These are phyloP conservation scores for Candida pini DNA, from an alignment of 805 yeast genomes.

Conservation along the genomic window DNA sequence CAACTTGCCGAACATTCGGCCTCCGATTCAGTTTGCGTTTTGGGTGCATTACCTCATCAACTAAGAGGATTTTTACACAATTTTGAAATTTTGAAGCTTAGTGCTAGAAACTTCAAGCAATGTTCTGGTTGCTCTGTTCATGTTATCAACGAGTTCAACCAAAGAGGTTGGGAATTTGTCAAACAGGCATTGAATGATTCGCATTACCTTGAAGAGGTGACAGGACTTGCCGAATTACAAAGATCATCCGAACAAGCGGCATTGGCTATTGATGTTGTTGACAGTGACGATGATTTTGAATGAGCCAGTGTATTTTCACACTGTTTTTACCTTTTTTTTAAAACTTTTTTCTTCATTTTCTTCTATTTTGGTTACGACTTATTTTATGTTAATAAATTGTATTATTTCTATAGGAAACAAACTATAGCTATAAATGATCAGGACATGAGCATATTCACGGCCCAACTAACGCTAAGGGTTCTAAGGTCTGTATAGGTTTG, in stretches of 20 bases:
- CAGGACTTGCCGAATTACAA: slow-evolving; percentile 76
- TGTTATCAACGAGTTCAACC: slow-evolving; percentile 47
- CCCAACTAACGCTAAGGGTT: slow-evolving; percentile 86
- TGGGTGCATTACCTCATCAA: slow-evolving; percentile 86
- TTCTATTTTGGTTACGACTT: neutral
- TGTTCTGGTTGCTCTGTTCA: slow-evolving; percentile 83
- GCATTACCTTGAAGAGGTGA: slow-evolving; percentile 62
- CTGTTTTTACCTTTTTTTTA: neutral
- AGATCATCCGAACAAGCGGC: slow-evolving; percentile 56
- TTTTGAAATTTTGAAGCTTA: slow-evolving; percentile 57
- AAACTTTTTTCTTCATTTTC: neutral
- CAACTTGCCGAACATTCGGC: slow-evolving; percentile 35
- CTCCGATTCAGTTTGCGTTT: slow-evolving; percentile 27
- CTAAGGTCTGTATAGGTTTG: slow-evolving; percentile 94
- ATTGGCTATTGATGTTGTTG: slow-evolving; percentile 32
- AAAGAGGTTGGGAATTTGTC: slow-evolving; percentile 78
- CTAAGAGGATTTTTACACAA: slow-evolving; percentile 76
- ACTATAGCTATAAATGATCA: slow-evolving; percentile 22
- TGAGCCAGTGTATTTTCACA: no score
- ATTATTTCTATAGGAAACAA: no score
- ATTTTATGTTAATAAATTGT: neutral
- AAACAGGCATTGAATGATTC: slow-evolving; percentile 60
- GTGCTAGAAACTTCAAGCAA: slow-evolving; percentile 64
- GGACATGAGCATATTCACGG: slow-evolving; percentile 77
- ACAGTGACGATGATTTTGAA: slow-evolving; percentile 31